Evolutionary conservation across 2,329 filamentous ascomycete species (phyloP).

Genomic region (Biscogniauxia marginata): DNA sequence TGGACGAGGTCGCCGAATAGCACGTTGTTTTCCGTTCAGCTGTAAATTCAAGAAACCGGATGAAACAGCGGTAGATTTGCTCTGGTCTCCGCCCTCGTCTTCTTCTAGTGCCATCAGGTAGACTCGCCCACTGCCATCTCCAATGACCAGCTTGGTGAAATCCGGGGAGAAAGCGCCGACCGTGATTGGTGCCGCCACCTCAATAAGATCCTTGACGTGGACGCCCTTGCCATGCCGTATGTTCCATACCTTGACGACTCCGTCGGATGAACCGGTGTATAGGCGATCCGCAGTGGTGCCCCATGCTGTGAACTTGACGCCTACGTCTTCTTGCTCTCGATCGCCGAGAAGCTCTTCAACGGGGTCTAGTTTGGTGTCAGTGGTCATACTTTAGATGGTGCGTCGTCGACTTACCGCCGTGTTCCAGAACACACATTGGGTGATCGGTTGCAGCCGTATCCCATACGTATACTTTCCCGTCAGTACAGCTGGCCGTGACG

Average conservation of each 20-base stretch:
- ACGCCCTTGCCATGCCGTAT: slow-evolving; percentile 44
- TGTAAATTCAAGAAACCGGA: slow-evolving; percentile 37
- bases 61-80: slow-evolving; percentile 22
- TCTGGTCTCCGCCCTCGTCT: slow-evolving; percentile 36
- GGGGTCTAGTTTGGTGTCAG: slow-evolving; percentile 21
- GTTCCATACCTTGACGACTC: slow-evolving; percentile 63
- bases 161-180: slow-evolving; percentile 59
- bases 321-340: slow-evolving; percentile 56
- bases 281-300: slow-evolving; percentile 55
- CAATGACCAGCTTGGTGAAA: slow-evolving; percentile 53
- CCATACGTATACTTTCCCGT: slow-evolving; percentile 63
- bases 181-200: slow-evolving; percentile 55
- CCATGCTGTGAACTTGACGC: slow-evolving; percentile 65
- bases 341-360: slow-evolving; percentile 41
- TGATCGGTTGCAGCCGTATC: slow-evolving; percentile 56
- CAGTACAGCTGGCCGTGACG: slow-evolving; percentile 60
- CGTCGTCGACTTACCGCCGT: slow-evolving; percentile 46
- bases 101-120: slow-evolving; percentile 53
- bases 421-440: slow-evolving; percentile 54
- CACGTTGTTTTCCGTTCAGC: slow-evolving; percentile 29
- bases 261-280: slow-evolving; percentile 64
- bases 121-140: slow-evolving; percentile 60
- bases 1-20: slow-evolving; percentile 44
- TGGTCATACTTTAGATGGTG: slow-evolving; percentile 14
- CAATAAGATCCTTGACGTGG: slow-evolving; percentile 52